Conservation (phyloP, 2,329 filamentous ascomycete species). For the Pyrenophora seminiperda region DNA sequence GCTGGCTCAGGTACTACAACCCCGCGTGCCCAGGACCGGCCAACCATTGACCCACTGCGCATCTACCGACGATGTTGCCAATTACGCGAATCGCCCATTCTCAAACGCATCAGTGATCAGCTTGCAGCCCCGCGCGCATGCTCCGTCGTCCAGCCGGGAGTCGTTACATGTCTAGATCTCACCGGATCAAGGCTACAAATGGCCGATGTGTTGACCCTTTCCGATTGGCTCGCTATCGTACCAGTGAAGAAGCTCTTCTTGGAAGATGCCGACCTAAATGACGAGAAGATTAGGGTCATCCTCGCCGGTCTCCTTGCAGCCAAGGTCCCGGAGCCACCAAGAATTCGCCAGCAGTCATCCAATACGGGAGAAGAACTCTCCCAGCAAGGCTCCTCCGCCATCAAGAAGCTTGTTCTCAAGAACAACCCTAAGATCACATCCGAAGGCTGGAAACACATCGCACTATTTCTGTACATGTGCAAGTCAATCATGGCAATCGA, state of each 20-base stretch:
- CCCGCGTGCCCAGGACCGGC: conserved; percentile 65
- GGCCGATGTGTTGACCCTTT: conserved; percentile 82
- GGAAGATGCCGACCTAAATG: conserved; percentile 84
- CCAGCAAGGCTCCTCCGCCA: conserved; percentile 64
- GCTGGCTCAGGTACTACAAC: conserved; percentile 28
- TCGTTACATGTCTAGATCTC: conserved; percentile 81
- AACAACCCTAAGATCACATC: conserved; percentile 83
- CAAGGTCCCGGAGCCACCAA: conserved; percentile 66
- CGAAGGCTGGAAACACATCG: conserved; percentile 90
- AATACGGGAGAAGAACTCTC: conserved; percentile 24
- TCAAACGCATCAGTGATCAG: conserved; percentile 91
- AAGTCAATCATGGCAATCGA: conserved; percentile 85
- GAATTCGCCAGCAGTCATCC: conserved; percentile 32
- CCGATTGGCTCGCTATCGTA: conserved; percentile 92
- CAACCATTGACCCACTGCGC: conserved; percentile 87
- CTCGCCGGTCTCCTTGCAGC: conserved; percentile 84
- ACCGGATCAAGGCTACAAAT: conserved; percentile 83
- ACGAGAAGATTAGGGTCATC: conserved; percentile 85
- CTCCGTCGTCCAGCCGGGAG: conserved; percentile 68
- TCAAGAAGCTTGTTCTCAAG: conserved; percentile 86
- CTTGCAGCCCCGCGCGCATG: conserved; percentile 73
- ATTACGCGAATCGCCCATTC: conserved; percentile 85
- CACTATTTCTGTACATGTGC: conserved; percentile 88
- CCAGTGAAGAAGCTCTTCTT: conserved; percentile 85
- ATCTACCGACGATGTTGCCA: conserved; percentile 97